Base-by-base conservation (phyloP, 768 basidiomycete genomes). In the button mushroom (Agaricus bisporus) region DNA sequence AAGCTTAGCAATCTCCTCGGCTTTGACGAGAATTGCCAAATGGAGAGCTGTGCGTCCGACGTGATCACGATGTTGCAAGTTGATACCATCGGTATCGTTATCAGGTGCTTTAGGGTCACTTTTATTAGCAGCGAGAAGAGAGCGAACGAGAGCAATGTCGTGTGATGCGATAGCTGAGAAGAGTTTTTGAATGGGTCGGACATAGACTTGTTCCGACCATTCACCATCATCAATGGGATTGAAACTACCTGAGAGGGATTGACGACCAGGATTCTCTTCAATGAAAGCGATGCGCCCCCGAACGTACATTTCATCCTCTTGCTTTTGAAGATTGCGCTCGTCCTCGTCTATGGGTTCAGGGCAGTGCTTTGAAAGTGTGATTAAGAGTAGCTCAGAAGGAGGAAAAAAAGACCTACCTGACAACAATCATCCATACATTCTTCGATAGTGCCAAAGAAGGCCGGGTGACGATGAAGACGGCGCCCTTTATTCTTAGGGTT, bases 171-270 rank as follows among this genome's bases (percentile, higher is more conserved):
- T 80, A n/a, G 79, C 79, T 9, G 66, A 60, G 66, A 85, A 84
- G 53, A 86, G 75, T 54, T 74, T 72, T 52, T 79, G 77, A 0
- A 74, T 72, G 12, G 71, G 72, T 10, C 76, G 79, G 56, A 83
- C 72, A 62, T 84, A 86, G 8, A 78, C 81, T 56, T 81, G 78
- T 32, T 72, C 79, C 53, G 75, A 74, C 83, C 83, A 86, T 70
- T 83, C 81, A 10, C 80, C 81, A 11, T 75, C 78, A 56, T 86
- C 82, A 60, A 84, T 83, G 0, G 82, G 82, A 49, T 81, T 78
- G 70, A 85, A 85, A 60, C 78, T 80, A 1, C 83, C 83, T 0
- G 81, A 76, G 38, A 84, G 76, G 37, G 67, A 76, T 61, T 85
- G 82, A 9, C 81, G 78, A 0, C 81, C 81, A 2, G 81, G 82